Conservation (phyloP, 495 filamentous ascomycete genomes). For the Tetracladium setigerum region DNA sequence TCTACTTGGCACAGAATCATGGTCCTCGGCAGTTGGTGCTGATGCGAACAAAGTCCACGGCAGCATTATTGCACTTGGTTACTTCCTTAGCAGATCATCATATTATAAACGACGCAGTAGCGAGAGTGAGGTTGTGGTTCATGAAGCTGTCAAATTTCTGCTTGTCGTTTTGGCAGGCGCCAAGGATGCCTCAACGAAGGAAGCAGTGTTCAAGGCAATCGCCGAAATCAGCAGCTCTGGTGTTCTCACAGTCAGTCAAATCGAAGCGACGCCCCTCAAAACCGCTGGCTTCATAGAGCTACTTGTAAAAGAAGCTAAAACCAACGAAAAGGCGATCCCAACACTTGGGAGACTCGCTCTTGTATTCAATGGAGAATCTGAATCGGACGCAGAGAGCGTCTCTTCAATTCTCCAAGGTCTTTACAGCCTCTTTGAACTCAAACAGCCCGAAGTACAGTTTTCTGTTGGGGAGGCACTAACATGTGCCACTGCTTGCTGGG, state of each 20-base stretch:
- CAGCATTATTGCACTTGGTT: constrained; percentile 25
- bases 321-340: constrained; percentile 70
- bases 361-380: constrained; percentile 33
- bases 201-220: constrained; percentile 53
- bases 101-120: constrained; percentile 29
- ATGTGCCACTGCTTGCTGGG: constrained; percentile 71
- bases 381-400: constrained; percentile 16
- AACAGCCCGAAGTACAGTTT: constrained; percentile 80
- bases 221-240: constrained; percentile 69
- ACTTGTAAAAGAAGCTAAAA: constrained; percentile 58
- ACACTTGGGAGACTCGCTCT: constrained; percentile 62
- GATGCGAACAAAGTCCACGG: constrained; percentile 55
- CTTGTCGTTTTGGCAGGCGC: constrained; percentile 11
- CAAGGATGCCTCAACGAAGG: constrained; percentile 26
- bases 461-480: constrained; percentile 79
- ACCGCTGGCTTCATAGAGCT: constrained; percentile 41
- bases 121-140: constrained; percentile 7
- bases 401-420: constrained; percentile 48
- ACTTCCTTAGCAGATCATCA: constrained; percentile 48
- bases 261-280: constrained; percentile 16
- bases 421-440: constrained; percentile 70
- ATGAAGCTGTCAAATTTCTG: constrained; percentile 5
- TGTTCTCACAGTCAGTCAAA: constrained; percentile 30
- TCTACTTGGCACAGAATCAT: constrained; percentile 31
- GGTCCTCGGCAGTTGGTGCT: constrained; percentile 53